These are phyloP conservation scores for Neonothopanus nambi DNA, from an alignment of 1,284 basidiomycete species.

Conservation along the genomic window DNA sequence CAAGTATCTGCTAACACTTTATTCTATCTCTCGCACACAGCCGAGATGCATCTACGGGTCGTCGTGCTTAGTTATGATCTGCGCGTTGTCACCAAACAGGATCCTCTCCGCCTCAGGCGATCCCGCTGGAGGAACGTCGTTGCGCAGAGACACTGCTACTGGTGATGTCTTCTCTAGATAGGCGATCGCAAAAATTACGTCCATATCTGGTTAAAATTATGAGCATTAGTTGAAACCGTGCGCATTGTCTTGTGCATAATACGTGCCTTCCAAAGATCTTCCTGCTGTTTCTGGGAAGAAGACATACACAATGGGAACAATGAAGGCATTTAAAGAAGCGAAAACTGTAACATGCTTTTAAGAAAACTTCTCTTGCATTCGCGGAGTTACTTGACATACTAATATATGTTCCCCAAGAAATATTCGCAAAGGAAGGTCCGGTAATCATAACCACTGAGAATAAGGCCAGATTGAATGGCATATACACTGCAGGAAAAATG, in stretches of 20 bases:
- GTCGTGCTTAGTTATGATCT: no score
- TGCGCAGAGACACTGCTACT: slow-evolving; percentile 54
- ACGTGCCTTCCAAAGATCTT: slow-evolving; percentile 57
- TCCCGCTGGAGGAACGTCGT: slow-evolving; percentile 54
- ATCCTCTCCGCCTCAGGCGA: slow-evolving; percentile 55
- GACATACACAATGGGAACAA: slow-evolving; percentile 60
- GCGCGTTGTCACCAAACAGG: slow-evolving; percentile 30
- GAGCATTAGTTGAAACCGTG: neutral
- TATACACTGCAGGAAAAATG: neutral
- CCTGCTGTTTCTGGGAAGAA: slow-evolving; percentile 72
- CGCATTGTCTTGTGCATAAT: neutral
- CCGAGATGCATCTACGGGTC: no score
- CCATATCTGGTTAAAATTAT: slow-evolving; percentile 51
- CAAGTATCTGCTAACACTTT: no score
- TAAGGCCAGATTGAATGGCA: neutral
- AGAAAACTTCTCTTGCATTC: neutral
- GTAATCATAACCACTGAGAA: slow-evolving; percentile 56
- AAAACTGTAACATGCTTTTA: slow-evolving; percentile 38
- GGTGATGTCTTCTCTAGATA: slow-evolving; percentile 58
- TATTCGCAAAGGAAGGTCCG: slow-evolving; percentile 63
- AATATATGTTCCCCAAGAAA: slow-evolving; percentile 64
- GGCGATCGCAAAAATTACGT: slow-evolving; percentile 61
- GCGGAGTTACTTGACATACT: slow-evolving; percentile 18
- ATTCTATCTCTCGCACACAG: no score
- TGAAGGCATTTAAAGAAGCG: slow-evolving; percentile 58